Evolutionary conservation across 2,329 filamentous ascomycete genomes (phyloP).

Genomic region (Trichothecium sympodiale): DNA sequence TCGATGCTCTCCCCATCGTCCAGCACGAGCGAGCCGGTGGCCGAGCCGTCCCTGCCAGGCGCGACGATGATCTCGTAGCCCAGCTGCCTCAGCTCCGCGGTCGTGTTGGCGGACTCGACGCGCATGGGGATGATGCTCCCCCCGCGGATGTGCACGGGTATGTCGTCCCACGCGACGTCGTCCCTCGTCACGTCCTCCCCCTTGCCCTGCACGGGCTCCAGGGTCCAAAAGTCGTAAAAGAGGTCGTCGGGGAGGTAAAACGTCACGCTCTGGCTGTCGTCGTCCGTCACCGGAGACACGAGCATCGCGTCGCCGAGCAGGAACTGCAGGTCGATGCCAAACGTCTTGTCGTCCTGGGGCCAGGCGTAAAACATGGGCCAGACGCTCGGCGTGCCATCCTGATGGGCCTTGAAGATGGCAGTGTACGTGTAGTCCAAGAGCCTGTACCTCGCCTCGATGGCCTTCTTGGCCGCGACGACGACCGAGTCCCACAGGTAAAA

Average conservation of each 20-base stretch:
- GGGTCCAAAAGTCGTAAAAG: slow-evolving; percentile 36
- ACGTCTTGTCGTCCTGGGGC: slow-evolving; percentile 31
- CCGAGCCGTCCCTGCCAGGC: slow-evolving; percentile 47
- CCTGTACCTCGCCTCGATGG: slow-evolving; percentile 58
- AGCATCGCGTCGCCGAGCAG: slow-evolving; percentile 31
- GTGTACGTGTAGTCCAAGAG: slow-evolving; percentile 69
- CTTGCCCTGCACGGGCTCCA: slow-evolving; percentile 7
- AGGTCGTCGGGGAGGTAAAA: slow-evolving; percentile 34
- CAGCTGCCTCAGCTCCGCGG: slow-evolving; percentile 46
- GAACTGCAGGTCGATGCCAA: slow-evolving; percentile 31
- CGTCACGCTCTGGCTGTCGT: slow-evolving; percentile 25
- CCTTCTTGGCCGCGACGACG: slow-evolving; percentile 48
- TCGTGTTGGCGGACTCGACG: slow-evolving; percentile 43
- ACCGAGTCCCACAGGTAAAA: slow-evolving; percentile 57
- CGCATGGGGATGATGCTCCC: slow-evolving; percentile 50
- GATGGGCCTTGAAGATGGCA: slow-evolving; percentile 45
- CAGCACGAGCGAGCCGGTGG: slow-evolving; percentile 54
- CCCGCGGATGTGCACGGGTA: slow-evolving; percentile 52
- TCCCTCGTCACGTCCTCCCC: slow-evolving; percentile 12
- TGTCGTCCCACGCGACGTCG: slow-evolving; percentile 30
- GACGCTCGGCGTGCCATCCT: slow-evolving; percentile 50
- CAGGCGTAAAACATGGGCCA: slow-evolving; percentile 62
- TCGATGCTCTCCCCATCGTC: slow-evolving; percentile 46
- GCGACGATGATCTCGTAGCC: slow-evolving; percentile 60
- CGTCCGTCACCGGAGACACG: slow-evolving; percentile 30